Base-by-base conservation (phyloP, 352 stramenopile species). In the Phytopythium chamaehyphon region DNA sequence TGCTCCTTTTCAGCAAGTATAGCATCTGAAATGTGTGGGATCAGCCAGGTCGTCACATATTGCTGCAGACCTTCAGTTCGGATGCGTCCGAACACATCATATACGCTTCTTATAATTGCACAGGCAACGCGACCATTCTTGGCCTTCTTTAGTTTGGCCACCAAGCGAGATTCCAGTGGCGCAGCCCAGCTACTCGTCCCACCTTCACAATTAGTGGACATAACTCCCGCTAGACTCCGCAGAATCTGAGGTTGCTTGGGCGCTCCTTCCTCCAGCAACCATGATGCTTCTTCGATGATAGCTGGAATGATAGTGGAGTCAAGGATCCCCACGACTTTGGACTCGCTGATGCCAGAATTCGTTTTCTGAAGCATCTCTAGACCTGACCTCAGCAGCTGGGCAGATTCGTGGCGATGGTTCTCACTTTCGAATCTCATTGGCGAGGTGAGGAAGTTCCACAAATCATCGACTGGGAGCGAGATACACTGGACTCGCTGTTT, bases 41-140 rank as follows among this genome's bases (percentile, higher is more conserved):
- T 42, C 46, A 73, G 59, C 4, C 58, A 44, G 11, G 48, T 12
- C 9, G 40, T 23, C 23, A 48, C 46, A 46, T 61, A 65, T 10
- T 35, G 35, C 10, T 23, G 59, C 33, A 77, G 40, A 19, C 26
- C 55, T 12, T 40, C 15, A 38, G 35, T 69, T 9, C 28, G 24
- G 28, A 72, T 40, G n/a, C 59, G 64, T 31, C 58, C 47, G 24
- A 74, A 68, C 1, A 72, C 64, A 22, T 65, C 66, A 35, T 64
- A 74, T 21, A 70, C 36, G 24, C 55, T 45, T 15, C 38, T 40
- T 33, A 67, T 16, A 22, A 77, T 12, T 19, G 46, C 50, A 62
- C n/a, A 47, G 57, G 47, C 62, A 40, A 26, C 40, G 40, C 12
- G 59, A 37, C 31, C 68, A n/a, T 55, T 44, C 3, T 62, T 56